Evolutionary conservation across 257 asterid genomes (phyloP).

Genomic region (Salvia miltiorrhiza): DNA sequence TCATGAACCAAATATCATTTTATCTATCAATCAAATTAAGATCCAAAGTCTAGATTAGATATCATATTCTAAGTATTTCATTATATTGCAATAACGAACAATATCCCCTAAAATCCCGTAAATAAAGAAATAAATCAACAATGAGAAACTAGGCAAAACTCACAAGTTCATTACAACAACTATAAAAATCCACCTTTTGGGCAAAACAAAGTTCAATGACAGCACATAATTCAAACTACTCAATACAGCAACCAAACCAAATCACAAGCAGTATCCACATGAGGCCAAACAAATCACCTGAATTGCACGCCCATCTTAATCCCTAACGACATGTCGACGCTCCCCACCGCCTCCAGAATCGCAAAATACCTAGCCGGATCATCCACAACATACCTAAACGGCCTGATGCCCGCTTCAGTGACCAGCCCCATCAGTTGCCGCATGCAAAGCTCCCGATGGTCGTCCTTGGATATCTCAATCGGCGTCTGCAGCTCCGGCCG

Average conservation of each 20-base stretch:
- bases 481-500: constrained; percentile 94
- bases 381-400: constrained; percentile 60
- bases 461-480: constrained; percentile 79
- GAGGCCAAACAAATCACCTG: constrained; percentile 48
- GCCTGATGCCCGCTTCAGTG: constrained; percentile 79
- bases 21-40: neutral
- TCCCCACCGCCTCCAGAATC: constrained; percentile 84
- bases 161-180: neutral
- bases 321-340: constrained; percentile 92
- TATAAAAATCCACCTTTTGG: no score
- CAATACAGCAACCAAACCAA: neutral
- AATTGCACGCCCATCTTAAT: constrained; percentile 94
- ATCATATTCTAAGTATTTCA: neutral
- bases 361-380: constrained; percentile 93
- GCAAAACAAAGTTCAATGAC: neutral
- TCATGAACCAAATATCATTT: neutral
- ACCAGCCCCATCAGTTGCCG: constrained; percentile 80
- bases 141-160: neutral
- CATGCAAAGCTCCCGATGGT: constrained; percentile 87
- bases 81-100: neutral
- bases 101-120: neutral
- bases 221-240: neutral
- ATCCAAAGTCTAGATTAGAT: neutral
- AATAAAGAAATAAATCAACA: neutral
- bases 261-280: neutral